These are phyloP conservation scores for Tirmania nivea DNA, from an alignment of 495 filamentous ascomycete species.

Conservation along the genomic window DNA sequence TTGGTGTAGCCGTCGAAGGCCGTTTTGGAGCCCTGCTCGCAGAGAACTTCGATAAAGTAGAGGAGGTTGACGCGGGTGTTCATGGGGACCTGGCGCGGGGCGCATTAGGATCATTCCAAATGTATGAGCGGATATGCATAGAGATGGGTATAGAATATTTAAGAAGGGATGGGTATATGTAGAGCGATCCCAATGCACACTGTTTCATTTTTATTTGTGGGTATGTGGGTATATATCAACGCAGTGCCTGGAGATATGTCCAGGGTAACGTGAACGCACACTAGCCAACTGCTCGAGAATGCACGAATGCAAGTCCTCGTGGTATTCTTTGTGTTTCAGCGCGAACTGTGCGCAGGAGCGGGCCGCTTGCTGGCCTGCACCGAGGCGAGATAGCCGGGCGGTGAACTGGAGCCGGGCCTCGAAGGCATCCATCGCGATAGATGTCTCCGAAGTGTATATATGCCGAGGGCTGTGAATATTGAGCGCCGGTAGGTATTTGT, in stretches of 20 bases:
- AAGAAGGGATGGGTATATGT: too few relatives aligned
- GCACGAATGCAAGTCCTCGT: slow-evolving; percentile 90
- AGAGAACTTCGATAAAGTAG: slow-evolving; percentile 92
- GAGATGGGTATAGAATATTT: neutral
- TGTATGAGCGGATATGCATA: neutral
- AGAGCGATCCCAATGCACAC: too few relatives aligned
- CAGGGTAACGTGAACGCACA: slow-evolving; percentile 25
- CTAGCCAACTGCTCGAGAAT: slow-evolving; percentile 86
- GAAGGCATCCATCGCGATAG: slow-evolving; percentile 46
- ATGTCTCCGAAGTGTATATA: too few relatives aligned
- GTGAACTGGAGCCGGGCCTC: slow-evolving; percentile 97
- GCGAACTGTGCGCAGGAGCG: slow-evolving; percentile 91
- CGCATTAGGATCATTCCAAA: too few relatives aligned
- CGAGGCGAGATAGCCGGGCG: slow-evolving; percentile 62
- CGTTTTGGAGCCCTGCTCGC: slow-evolving; percentile 62
- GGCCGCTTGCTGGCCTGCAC: slow-evolving; percentile 66
- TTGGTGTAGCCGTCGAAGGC: slow-evolving; percentile 54
- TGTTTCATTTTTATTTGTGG: too few relatives aligned
- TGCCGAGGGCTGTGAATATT: too few relatives aligned
- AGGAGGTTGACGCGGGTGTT: slow-evolving; percentile 97
- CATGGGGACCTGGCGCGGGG: slow-evolving; percentile 49
- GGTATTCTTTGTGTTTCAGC: slow-evolving; percentile 72
- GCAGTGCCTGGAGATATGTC: neutral
- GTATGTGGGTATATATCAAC: too few relatives aligned
- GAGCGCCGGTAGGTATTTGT: too few relatives aligned